Evolutionary conservation across 2,329 filamentous ascomycete genomes (phyloP).

Genomic region (Phialophora macrospora): DNA sequence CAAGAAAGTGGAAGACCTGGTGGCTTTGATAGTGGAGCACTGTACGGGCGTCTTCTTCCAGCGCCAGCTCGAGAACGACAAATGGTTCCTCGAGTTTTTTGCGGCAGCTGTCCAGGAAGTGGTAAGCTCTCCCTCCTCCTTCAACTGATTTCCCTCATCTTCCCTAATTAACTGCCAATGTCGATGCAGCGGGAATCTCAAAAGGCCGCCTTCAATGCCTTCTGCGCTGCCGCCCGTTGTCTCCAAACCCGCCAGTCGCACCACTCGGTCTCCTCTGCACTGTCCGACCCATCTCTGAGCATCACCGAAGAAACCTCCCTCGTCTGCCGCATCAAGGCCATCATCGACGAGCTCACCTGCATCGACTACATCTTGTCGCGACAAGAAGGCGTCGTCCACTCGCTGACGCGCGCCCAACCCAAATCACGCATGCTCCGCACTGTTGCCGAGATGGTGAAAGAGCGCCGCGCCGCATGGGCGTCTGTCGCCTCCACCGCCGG

Average conservation of each 20-base stretch:
- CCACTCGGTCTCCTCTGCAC: conserved; percentile 1
- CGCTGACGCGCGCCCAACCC: conserved; percentile 8
- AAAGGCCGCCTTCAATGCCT: conserved; percentile 17
- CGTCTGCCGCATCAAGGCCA: conserved; percentile 39
- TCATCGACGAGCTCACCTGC: conserved; percentile 38
- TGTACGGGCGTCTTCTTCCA: conserved; percentile 25
- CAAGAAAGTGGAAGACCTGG: conserved; percentile 18
- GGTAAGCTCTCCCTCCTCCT: neutral
- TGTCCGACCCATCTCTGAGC: conserved; percentile 16
- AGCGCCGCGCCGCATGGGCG: conserved; percentile 15
- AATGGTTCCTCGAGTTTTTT: conserved; percentile 26
- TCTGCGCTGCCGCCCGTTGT: conserved; percentile 11
- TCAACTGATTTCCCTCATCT: neutral
- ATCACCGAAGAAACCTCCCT: conserved; percentile 28
- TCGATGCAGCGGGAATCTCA: conserved; percentile 7
- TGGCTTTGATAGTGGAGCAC: conserved; percentile 20
- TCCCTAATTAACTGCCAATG: neutral
- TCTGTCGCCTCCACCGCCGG: conserved; percentile 12
- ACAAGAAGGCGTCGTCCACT: conserved; percentile 19
- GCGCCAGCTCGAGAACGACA: conserved; percentile 22
- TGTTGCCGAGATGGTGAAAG: conserved; percentile 19
- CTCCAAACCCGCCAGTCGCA: conserved; percentile 8
- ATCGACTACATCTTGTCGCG: conserved; percentile 34
- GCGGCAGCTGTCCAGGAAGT: conserved; percentile 17
- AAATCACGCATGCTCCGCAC: conserved; percentile 19